Base-by-base conservation (phyloP, 2,329 filamentous ascomycete species). In the Diaporthe aspalathi region DNA sequence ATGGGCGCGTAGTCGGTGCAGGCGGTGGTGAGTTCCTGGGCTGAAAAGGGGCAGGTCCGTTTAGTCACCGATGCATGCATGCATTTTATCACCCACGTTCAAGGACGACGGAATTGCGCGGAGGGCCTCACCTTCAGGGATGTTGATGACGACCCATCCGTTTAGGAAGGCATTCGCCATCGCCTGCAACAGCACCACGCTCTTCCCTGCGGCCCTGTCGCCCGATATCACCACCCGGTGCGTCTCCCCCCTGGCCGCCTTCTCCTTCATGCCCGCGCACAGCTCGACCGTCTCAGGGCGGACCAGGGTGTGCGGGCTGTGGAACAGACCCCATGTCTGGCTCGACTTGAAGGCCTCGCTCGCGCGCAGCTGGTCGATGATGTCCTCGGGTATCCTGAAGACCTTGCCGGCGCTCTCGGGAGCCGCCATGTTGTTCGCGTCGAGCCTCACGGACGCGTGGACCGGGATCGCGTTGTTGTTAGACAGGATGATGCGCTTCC, bases 391-490 rank as follows among this genome's bases (percentile, higher is more conserved):
- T 35, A 98, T 82, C 1, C 89, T 89, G 67, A 94, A 83, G 38
- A 98, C 88, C 73, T 87, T 87, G 45, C 93, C 94, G 12, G 87
- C 83, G 65, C 88, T 87, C 43, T 85, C 84, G 38, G 83, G 81
- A 68, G 87, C 83, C 22, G 87, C 81, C 82, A 92, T 83, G 53
- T 86, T 88, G 73, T 87, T 84, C 12, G 82, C 79, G 16, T 82
- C 86, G 68, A 97, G 78, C 11, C 56, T 47, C 50, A 57, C 45
- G 75, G 97, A 85, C 14, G 90, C 92, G 29, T 85, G 79, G 9
- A 98, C 92, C 72, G 92, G 89, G 47, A 98, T 84, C 63, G 96
- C 96, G 83, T 97, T 98, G 81, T 93, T 93, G 84, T 98, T 99
- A 85, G 92, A 95, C 73, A 99, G 90, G 72, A 97, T 91, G 77